Conservation (phyloP, 345 rosid genomes). For the Trapa incisa region DNA sequence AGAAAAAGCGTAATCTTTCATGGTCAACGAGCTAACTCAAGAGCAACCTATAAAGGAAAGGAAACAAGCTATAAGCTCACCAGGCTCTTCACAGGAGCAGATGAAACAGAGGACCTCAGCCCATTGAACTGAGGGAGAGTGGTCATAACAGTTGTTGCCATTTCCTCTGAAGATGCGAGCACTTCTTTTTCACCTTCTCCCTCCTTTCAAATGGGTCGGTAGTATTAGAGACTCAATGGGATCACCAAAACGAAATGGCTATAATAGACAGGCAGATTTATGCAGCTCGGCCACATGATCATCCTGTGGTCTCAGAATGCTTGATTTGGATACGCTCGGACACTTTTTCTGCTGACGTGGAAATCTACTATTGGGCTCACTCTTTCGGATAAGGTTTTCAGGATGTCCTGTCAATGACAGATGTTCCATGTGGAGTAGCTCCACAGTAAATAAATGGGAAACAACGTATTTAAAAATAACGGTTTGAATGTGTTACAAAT, state of each 20-base stretch:
- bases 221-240: neutral
- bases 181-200: neutral
- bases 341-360: constrained; percentile 38
- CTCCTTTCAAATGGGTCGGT: neutral
- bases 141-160: constrained; percentile 47
- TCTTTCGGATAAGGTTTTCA: constrained; percentile 42
- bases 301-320: constrained; percentile 38
- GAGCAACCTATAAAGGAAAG: too few relatives aligned
- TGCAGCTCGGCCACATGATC: constrained; percentile 25
- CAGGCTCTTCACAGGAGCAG: constrained; percentile 43
- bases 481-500: too few relatives aligned
- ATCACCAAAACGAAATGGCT: neutral
- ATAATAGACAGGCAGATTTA: constrained; percentile 16
- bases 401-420: neutral
- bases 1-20: too few relatives aligned
- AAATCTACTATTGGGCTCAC: constrained; percentile 25
- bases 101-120: constrained; percentile 40
- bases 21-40: too few relatives aligned
- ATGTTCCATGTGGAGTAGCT: too few relatives aligned
- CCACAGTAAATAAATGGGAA: too few relatives aligned
- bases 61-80: constrained; percentile 14
- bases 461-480: too few relatives aligned
- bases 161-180: constrained; percentile 1
- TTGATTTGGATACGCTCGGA: constrained; percentile 48
- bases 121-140: constrained; percentile 60